Base-by-base conservation (phyloP, 2,329 filamentous ascomycete genomes). In the Xylaria digitata region DNA sequence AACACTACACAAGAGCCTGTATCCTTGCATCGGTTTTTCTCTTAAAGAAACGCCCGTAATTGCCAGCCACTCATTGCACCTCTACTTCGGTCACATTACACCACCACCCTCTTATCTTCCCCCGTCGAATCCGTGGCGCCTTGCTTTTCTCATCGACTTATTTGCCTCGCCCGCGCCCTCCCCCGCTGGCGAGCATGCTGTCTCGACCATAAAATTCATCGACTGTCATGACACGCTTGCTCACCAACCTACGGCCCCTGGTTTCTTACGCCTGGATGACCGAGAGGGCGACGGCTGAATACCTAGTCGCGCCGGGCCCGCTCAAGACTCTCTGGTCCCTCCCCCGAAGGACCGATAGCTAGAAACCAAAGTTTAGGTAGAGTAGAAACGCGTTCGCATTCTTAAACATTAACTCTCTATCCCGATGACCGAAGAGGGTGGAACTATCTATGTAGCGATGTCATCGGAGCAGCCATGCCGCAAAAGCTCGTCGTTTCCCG, bases 381-480 rank as follows among this genome's bases (percentile, higher is more conserved):
- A 57, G 49, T 62, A 54, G 56, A 48, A 59, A 53, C 64, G 40
- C 57, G 61, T 52, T 53, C 54, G 30, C 54, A 56, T 49, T 43
- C n/a, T 49, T 45, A 62, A 30, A 26, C 19, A 21, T 49, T 53
- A 55, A 53, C 53, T 48, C 48, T 50, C 37, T 19, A 37, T 54
- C 19, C 53, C 61, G 52, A 67, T 69, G 61, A 63, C 53, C 43
- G 57, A 67, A 63, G 56, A 69, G 21, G 63, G 60, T 37, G 63
- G 73, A 72, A 69, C 57, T 40, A 66, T 68, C 37, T 64, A 65
- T 72, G 71, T 73, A 76, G 76, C 78, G 73, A 83, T 83, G 82
- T 80, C 81, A 76, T 75, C 77, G 65, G 76, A 74, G 73, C 76
- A 78, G 69, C 70, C 75, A 71, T 71, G 74, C 59, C 67, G 75